Base-by-base conservation (phyloP, 2,329 filamentous ascomycete species). In the Neofusicoccum sp. region DNA sequence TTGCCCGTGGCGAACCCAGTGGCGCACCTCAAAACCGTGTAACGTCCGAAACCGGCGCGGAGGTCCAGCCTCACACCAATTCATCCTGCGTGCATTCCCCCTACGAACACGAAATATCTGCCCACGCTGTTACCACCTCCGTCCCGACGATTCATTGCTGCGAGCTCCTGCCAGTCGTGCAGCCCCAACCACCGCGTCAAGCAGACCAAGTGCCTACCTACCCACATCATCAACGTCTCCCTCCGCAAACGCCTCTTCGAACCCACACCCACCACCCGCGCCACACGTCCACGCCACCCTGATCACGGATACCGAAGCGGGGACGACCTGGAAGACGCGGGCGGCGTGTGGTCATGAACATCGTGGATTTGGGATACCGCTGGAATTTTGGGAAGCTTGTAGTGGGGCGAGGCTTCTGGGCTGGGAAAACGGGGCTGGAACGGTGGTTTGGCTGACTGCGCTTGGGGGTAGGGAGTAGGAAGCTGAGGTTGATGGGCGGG, bases 271-370 rank as follows among this genome's bases (percentile, higher is more conserved):
- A 45, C 47, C 8, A 14, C 38, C 1, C 3, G 28, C 24, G 31
- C 43, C 16, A 28, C 53, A 45, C 28, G 28, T 57, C 40, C 53
- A 57, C 41, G 44, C 53, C 12, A 76, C 76, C 64, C 77, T 77
- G 74, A 73, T 76, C 45, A 77, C 75, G 0, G 72, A 76, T 62
- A 76, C 74, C 0, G 73, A 77, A 53, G 70, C 72, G 4, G 62
- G 61, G 0, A 40, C 51, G 5, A 66, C 70, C 1, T 77, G 75
- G 75, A 54, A 64, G 20, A 63, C 57, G 1, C 63, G 67, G 8
- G 1, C 63, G 67, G 8, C 43, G 64, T 11, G 69, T 76, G 20
- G 73, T 71, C 3, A 75, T 77, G 66, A 77, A 77, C 60, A 72
- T 70, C 0, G 72, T 76, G 6, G 75, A 76, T 56, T 73, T 73